Percentiles rank a stretch among this genome's conserved stretches.
These are phyloP conservation scores for Nannizziopsis arthrosporioides DNA, from an alignment of 2,329 filamentous ascomycete species.

Conservation along the genomic window DNA sequence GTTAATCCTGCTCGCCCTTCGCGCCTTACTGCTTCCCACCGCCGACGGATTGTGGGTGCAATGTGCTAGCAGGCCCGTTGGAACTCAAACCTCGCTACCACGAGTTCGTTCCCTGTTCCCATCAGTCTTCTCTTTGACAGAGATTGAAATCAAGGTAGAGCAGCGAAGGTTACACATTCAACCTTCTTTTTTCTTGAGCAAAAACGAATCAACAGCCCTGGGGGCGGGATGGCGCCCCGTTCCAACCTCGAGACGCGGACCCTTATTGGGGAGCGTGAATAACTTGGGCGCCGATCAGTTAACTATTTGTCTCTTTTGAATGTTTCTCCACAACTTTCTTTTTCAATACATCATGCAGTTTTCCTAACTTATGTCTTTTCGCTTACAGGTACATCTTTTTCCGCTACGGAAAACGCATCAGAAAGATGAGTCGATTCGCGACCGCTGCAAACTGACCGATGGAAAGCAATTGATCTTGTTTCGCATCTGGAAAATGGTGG, in stretches of 20 bases:
- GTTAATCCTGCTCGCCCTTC: no score
- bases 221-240: neutral
- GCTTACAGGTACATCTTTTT: constrained; percentile 34
- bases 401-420: constrained; percentile 32
- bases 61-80: neutral
- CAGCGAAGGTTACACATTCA: constrained; percentile 1
- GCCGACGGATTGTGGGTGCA: neutral
- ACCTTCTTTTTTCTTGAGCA: neutral
- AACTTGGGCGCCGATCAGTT: neutral
- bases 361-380: neutral
- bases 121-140: neutral
- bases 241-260: neutral
- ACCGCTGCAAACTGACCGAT: constrained; percentile 13
- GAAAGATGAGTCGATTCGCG: constrained; percentile 32
- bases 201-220: neutral
- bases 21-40: neutral
- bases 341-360: neutral
- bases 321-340: neutral
- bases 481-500: neutral
- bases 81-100: constrained; percentile 12
- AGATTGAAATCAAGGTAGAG: neutral
- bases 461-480: neutral
- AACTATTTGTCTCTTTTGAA: constrained; percentile 10
- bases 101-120: constrained; percentile 1
- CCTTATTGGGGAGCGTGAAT: neutral